A percentile compares a stretch with the other conserved stretches of the same genome.
These are phyloP conservation scores for Verticillium longisporum DNA, from an alignment of 2,329 filamentous ascomycete species.

Conservation along the genomic window DNA sequence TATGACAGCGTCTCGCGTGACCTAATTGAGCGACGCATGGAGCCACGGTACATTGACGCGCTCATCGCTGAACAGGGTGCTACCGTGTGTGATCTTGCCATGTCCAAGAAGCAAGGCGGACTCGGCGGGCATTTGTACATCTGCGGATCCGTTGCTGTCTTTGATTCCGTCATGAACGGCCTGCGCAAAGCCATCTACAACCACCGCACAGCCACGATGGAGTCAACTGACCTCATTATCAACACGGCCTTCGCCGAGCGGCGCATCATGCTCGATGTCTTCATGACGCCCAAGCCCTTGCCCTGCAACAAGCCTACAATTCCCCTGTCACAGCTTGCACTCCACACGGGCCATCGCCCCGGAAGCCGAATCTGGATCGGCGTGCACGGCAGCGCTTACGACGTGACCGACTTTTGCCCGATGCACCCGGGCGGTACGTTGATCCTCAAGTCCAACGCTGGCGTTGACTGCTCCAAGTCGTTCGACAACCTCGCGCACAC, in stretches of 20 bases:
- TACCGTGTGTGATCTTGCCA: slow-evolving; percentile 45
- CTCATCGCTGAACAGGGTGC: slow-evolving; percentile 44
- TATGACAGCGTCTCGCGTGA: slow-evolving; percentile 33
- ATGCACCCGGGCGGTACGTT: slow-evolving; percentile 48
- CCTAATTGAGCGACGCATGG: slow-evolving; percentile 39
- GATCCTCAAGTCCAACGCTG: slow-evolving; percentile 47
- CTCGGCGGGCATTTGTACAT: slow-evolving; percentile 22
- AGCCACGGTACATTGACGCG: slow-evolving; percentile 44
- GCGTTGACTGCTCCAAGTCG: slow-evolving; percentile 44
- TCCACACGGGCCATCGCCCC: slow-evolving; percentile 42
- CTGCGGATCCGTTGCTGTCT: slow-evolving; percentile 25
- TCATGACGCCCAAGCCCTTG: slow-evolving; percentile 47
- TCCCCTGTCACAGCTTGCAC: slow-evolving; percentile 39
- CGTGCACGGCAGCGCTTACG: slow-evolving; percentile 46
- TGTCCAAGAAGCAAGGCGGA: slow-evolving; percentile 49
- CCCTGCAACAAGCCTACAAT: slow-evolving; percentile 44
- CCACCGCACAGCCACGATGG: slow-evolving; percentile 43
- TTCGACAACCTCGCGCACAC: slow-evolving; percentile 49
- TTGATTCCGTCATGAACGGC: slow-evolving; percentile 48
- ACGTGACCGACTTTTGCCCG: slow-evolving; percentile 44
- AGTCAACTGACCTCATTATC: slow-evolving; percentile 41
- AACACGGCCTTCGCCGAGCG: slow-evolving; percentile 48
- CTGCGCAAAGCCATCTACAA: slow-evolving; percentile 50
- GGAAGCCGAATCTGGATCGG: slow-evolving; percentile 41
- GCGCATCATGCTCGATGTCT: slow-evolving; percentile 50